phyloP scores from a whole-genome alignment of 1,284 basidiomycete genomes.

The Fomitopsis palustris region DNA sequence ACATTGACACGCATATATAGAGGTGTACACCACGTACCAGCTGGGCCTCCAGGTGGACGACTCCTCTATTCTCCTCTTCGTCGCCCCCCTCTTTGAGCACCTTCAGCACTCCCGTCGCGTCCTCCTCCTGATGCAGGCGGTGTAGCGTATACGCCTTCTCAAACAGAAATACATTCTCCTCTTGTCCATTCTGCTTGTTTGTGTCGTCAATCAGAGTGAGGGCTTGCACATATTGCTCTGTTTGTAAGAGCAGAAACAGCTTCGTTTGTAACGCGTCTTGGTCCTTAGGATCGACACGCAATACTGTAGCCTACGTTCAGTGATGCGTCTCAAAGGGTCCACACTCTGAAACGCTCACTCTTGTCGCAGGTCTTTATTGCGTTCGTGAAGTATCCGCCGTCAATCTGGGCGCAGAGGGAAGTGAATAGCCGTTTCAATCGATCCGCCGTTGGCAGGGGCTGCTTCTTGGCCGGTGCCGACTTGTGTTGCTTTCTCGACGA shows the following conservation, averaged over 20 bases:
- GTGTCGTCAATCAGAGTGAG: conserved; percentile 45
- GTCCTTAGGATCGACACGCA: conserved; percentile 65
- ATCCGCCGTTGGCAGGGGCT: conserved; percentile 53
- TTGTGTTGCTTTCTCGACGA: not conserved
- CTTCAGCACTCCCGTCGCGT: conserved; percentile 55
- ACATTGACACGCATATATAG: not conserved
- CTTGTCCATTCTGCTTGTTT: not conserved
- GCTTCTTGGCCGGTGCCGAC: conserved; percentile 31
- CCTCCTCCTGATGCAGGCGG: conserved; percentile 68
- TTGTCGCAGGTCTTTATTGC: conserved; percentile 88
- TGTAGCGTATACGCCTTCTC: conserved; percentile 83
- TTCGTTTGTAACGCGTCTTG: conserved; percentile 74
- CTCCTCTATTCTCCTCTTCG: conserved; percentile 51
- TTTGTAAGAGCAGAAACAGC: conserved; percentile 80
- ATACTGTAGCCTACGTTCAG: conserved; percentile 43
- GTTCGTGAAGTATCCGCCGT: conserved; percentile 77
- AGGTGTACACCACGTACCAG: conserved; percentile 48
- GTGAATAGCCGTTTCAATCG: conserved; percentile 70
- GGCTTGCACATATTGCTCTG: conserved; percentile 69
- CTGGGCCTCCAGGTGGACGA: conserved; percentile 80
- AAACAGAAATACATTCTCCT: conserved; percentile 43
- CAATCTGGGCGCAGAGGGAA: conserved; percentile 79
- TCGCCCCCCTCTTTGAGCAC: conserved; percentile 41
- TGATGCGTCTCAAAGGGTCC: not conserved
- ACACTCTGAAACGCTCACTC: conserved; percentile 45